Base-by-base conservation (phyloP, 192 early-diverging fungal genomes). In the Mortierella antarctica region DNA sequence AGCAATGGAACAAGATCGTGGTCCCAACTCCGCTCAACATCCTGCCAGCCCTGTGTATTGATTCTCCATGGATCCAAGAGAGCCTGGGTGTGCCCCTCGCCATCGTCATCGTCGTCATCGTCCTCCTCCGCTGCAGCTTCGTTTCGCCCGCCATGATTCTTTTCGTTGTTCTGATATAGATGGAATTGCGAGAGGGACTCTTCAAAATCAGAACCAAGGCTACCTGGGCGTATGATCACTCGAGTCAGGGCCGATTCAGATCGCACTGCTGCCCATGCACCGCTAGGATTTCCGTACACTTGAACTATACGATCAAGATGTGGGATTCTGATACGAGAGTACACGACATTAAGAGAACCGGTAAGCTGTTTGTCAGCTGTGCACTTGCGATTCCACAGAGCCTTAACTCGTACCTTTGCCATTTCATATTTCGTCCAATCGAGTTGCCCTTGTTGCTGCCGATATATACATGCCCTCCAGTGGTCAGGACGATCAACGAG, bases 221-320 rank as follows among this genome's bases (percentile, higher is more conserved):
- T 62, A 21, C 61, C 70, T 7, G 64, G 52, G 1, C 69, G 61
- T 5, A 84, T 48, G 4, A 41, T 12, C 17, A 83, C 68, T 14
- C 76, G 68, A 2, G 62, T 70, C 15, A 89, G 83, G 6, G 79
- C 31, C 9, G 67, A 59, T 48, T 92, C 91, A 13, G 84, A 77
- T 18, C 92, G 82, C 6, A 94, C 13, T 2, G 89, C 90, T 20
- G 84, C 92, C 84, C 87, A 93, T 7, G 89, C 87, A 12, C 92
- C 93, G 21, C 83, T 85, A 42, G 87, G 76, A 64, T 85, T 91
- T 3, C 91, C 90, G 21, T 58, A 79, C 4, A 94, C 91, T 23
- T 73, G 64, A 6, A 84, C 69, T 42, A 88, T 74, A 62, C 92
- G 87, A 63, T 94, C 89, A 31, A 95, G 67, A 62, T 83, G 78